Conservation (phyloP, 2,329 filamentous ascomycete genomes). For the Helminthosporium solani region DNA sequence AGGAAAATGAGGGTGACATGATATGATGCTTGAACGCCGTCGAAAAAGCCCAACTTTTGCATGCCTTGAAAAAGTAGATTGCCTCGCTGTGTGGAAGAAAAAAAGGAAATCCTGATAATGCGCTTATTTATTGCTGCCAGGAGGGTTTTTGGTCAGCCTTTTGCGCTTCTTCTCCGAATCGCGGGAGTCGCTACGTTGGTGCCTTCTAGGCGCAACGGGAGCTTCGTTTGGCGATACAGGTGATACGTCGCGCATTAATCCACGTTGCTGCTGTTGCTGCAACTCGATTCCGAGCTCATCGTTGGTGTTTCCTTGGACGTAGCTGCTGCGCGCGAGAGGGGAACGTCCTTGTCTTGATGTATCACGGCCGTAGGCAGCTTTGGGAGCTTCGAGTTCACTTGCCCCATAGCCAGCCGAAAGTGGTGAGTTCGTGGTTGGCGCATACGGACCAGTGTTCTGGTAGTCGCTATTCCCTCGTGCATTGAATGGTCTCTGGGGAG, state of each 20-base stretch:
- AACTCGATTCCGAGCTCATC: constrained; percentile 38
- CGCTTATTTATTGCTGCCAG: constrained; percentile 11
- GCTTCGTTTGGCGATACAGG: constrained; percentile 22
- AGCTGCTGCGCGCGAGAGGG: constrained; percentile 49
- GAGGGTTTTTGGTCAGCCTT: constrained; percentile 38
- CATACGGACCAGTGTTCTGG: constrained; percentile 12
- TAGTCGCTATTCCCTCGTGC: constrained; percentile 27
- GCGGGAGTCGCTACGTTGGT: constrained; percentile 32
- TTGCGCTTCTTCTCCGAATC: constrained; percentile 38
- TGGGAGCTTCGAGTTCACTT: constrained; percentile 30
- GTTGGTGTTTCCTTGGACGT: constrained; percentile 37
- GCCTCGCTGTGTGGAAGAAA: not conserved
- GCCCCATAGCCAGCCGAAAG: constrained; percentile 31
- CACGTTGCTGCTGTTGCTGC: constrained; percentile 34
- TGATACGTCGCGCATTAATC: constrained; percentile 37
- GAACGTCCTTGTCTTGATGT: constrained; percentile 43
- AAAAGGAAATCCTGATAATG: not conserved
- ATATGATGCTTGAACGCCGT: constrained; percentile 6
- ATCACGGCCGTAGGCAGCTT: constrained; percentile 26
- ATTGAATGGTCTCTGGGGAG: constrained; percentile 23
- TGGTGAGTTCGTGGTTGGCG: constrained; percentile 28
- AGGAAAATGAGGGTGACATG: not conserved
- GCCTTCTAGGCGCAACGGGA: constrained; percentile 15
- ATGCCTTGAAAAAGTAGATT: constrained; percentile 6
- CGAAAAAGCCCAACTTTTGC: constrained; percentile 1